phyloP scores from a whole-genome alignment of 208 protist genomes.

The Zelonia costaricensis region DNA sequence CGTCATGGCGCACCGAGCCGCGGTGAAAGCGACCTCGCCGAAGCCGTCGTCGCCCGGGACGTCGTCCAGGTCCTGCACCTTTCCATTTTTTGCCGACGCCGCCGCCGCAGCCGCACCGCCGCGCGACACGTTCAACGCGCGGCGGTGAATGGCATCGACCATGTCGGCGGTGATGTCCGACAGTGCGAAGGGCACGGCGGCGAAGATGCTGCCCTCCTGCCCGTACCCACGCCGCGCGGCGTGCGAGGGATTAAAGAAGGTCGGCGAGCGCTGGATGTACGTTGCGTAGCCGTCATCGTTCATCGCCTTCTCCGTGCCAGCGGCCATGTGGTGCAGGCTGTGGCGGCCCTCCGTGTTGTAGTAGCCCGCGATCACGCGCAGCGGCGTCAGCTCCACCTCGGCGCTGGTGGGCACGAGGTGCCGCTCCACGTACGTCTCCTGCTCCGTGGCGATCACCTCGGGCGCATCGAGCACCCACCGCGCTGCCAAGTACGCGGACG shows the following conservation, averaged over 20 bases:
- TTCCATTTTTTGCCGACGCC: background rate
- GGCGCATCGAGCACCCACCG: slow-evolving; percentile 19
- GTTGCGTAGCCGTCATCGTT: slow-evolving; percentile 35
- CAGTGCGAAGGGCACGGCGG: slow-evolving; percentile 28
- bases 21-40: slow-evolving; percentile 16
- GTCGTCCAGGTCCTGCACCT: background rate
- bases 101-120: background rate
- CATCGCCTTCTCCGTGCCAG: slow-evolving; percentile 35
- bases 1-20: slow-evolving; percentile 25
- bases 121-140: background rate
- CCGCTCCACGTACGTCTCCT: slow-evolving; percentile 27
- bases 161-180: slow-evolving; percentile 14
- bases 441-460: slow-evolving; percentile 1
- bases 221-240: slow-evolving; percentile 41
- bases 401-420: slow-evolving; percentile 9
- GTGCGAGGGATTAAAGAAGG: slow-evolving; percentile 38
- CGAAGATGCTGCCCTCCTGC: slow-evolving; percentile 41
- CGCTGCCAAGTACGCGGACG: slow-evolving; percentile 1
- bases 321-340: slow-evolving; percentile 27
- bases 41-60: slow-evolving; percentile 7
- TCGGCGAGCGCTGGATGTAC: slow-evolving; percentile 23
- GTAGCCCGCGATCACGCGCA: slow-evolving; percentile 22
- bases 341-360: slow-evolving; percentile 17
- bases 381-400: slow-evolving; percentile 14
- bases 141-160: slow-evolving; percentile 3